phyloP scores from a whole-genome alignment of 202 grass and related monocot species.

The Carex arenaria region DNA sequence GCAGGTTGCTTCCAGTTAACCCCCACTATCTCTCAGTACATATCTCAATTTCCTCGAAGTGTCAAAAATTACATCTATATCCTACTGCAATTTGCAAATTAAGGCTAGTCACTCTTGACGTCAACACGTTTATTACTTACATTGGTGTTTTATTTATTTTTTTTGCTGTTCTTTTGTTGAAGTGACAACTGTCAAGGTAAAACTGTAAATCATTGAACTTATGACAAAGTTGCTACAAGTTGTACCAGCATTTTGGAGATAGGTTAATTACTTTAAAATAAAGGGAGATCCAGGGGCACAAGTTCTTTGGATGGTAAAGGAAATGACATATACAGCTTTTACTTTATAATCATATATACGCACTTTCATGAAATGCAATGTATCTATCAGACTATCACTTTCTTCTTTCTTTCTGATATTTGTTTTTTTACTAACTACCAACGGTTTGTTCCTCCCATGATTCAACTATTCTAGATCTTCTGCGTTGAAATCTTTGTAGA shows the following conservation, averaged over 20 bases:
- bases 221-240: not conserved
- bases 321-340: not conserved
- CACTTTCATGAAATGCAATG: conserved; percentile 9
- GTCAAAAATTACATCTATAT: not conserved
- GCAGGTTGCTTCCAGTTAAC: conserved; percentile 12
- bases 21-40: not conserved
- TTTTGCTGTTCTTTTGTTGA: not conserved
- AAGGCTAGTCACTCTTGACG: not conserved
- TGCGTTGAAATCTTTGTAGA: not conserved
- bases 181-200: not conserved
- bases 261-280: not conserved
- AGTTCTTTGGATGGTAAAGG: conserved; percentile 5
- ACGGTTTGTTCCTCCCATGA: not conserved
- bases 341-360: conserved; percentile 6
- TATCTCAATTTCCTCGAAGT: conserved; percentile 18
- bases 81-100: not conserved
- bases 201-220: not conserved
- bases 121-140: not conserved
- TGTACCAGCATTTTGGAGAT: not conserved
- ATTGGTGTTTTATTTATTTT: not conserved
- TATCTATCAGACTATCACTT: not conserved
- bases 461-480: not conserved
- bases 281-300: not conserved
- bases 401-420: conserved; percentile 2
- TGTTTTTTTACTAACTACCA: conserved; percentile 16